A percentile compares a stretch with the other conserved stretches of the same genome.
phyloP scores from a whole-genome alignment of 1,284 basidiomycete species.

The Inonotus obliquus region DNA sequence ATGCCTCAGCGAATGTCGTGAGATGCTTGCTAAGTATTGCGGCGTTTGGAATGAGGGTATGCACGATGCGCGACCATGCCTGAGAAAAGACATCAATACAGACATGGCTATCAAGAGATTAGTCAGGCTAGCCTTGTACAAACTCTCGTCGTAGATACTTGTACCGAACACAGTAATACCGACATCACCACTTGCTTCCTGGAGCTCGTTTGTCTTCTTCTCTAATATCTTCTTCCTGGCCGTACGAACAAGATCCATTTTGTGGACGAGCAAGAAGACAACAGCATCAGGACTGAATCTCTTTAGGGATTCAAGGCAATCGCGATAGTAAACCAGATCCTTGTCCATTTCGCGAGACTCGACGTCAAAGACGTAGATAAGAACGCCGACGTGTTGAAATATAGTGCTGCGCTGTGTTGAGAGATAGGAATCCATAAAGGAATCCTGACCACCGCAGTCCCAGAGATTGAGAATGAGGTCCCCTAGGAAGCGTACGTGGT shows the following conservation, averaged over 20 bases:
- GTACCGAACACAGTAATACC: conserved; percentile 81
- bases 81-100: conserved; percentile 29
- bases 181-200: conserved; percentile 57
- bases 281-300: conserved; percentile 77
- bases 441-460: conserved; percentile 98
- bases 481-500: conserved; percentile 94
- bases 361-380: conserved; percentile 98
- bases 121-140: conserved; percentile 74
- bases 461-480: conserved; percentile 92
- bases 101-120: not conserved
- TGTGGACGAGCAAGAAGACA: conserved; percentile 92
- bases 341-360: conserved; percentile 69
- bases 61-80: conserved; percentile 98
- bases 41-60: conserved; percentile 94
- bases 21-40: conserved; percentile 85
- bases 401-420: conserved; percentile 87
- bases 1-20: conserved; percentile 78
- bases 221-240: conserved; percentile 55
- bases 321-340: conserved; percentile 84
- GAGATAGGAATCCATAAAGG: conserved; percentile 96
- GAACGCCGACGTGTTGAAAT: conserved; percentile 92
- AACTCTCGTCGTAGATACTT: conserved; percentile 95
- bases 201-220: conserved; percentile 64
- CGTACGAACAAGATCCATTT: conserved; percentile 86
- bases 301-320: conserved; percentile 77